A percentile compares a stretch with the other conserved stretches of the same genome.
phyloP scores from a whole-genome alignment of 2,329 filamentous ascomycete species.

The Massarina eburnea region DNA sequence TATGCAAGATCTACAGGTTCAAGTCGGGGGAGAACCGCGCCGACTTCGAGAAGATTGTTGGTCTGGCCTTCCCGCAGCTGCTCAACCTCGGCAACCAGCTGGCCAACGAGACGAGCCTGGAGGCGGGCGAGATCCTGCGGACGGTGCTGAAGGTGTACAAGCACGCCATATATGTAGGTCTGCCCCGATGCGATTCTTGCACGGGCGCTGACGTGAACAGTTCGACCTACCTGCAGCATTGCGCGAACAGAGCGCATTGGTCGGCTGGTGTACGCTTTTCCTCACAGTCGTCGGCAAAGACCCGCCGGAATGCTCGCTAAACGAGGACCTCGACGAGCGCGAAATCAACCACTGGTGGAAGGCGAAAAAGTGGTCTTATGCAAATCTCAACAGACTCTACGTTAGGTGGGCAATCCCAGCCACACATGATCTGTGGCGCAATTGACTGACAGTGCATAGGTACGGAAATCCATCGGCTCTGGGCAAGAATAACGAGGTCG shows the following conservation, averaged over 20 bases:
- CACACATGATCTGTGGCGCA: not conserved
- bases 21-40: constrained; percentile 79
- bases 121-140: constrained; percentile 95
- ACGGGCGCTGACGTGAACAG: constrained; percentile 51
- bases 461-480: constrained; percentile 85
- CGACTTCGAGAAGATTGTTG: constrained; percentile 94
- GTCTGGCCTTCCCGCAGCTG: constrained; percentile 84
- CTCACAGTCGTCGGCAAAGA: constrained; percentile 85
- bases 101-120: constrained; percentile 86
- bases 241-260: constrained; percentile 78
- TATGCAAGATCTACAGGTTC: constrained; percentile 94
- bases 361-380: constrained; percentile 99
- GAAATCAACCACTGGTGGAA: constrained; percentile 99
- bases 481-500: constrained; percentile 71
- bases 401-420: constrained; percentile 66
- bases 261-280: constrained; percentile 96
- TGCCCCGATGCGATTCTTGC: constrained; percentile 12
- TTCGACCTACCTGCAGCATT: constrained; percentile 82
- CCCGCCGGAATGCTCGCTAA: constrained; percentile 75
- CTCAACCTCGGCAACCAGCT: constrained; percentile 84
- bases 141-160: constrained; percentile 96
- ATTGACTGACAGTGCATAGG: constrained; percentile 51
- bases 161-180: constrained; percentile 89
- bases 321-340: constrained; percentile 78
- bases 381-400: constrained; percentile 93